Evolutionary conservation across 805 yeast genomes (phyloP).

Genomic region (Saccharomycopsis sp.): DNA sequence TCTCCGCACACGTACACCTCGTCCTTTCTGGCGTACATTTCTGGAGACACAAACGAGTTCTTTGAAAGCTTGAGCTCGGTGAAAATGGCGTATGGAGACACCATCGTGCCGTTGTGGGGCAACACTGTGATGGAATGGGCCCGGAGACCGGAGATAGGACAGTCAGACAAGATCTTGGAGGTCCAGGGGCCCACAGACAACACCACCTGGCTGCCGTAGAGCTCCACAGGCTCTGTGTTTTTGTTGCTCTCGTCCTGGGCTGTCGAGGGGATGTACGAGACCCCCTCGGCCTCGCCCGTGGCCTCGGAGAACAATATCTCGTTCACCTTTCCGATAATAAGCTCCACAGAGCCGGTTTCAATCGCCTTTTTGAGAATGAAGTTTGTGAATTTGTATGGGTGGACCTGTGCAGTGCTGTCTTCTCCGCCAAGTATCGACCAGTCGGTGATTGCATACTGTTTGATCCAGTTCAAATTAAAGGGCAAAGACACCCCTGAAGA

Average conservation of each 20-base stretch:
- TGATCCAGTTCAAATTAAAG: slow-evolving; percentile 69
- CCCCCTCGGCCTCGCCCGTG: slow-evolving; percentile 64
- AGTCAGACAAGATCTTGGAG: slow-evolving; percentile 77
- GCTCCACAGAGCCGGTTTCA: slow-evolving; percentile 75
- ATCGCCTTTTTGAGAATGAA: slow-evolving; percentile 72
- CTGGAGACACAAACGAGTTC: slow-evolving; percentile 63
- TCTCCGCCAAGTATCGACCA: slow-evolving; percentile 80
- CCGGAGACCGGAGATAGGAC: slow-evolving; percentile 89
- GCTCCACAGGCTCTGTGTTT: slow-evolving; percentile 34
- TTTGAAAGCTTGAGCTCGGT: slow-evolving; percentile 78
- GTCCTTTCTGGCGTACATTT: slow-evolving; percentile 88
- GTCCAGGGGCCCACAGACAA: slow-evolving; percentile 97
- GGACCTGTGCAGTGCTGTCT: slow-evolving; percentile 93
- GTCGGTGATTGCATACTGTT: slow-evolving; percentile 51
- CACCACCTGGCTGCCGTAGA: slow-evolving; percentile 71
- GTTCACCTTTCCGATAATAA: slow-evolving; percentile 78
- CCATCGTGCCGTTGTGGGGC: slow-evolving; percentile 62
- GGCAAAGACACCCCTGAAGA: slow-evolving; percentile 38
- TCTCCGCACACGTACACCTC: slow-evolving; percentile 98
- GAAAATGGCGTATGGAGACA: slow-evolving; percentile 91
- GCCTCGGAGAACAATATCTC: slow-evolving; percentile 56
- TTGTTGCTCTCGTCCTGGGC: slow-evolving; percentile 30
- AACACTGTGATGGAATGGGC: slow-evolving; percentile 93
- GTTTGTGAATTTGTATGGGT: slow-evolving; percentile 90
- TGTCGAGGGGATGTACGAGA: slow-evolving; percentile 46